phyloP scores from a whole-genome alignment of 768 basidiomycete species.

The Clitopilus passeckerianus region DNA sequence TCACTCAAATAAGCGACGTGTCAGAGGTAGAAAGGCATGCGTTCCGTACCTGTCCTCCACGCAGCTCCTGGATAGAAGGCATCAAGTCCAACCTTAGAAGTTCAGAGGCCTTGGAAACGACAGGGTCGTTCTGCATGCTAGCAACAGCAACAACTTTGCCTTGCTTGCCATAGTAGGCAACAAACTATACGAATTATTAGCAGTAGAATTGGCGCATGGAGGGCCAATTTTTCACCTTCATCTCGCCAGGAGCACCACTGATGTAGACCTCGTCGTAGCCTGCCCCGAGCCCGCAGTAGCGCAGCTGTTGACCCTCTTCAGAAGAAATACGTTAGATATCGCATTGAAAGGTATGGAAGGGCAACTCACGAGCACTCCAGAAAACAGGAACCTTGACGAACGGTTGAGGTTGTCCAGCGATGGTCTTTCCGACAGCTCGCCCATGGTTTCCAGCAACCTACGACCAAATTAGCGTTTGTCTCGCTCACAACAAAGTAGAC shows the following conservation, averaged over 20 bases:
- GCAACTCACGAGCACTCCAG: constrained; percentile 79
- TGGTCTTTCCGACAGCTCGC: constrained; percentile 74
- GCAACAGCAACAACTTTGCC: constrained; percentile 66
- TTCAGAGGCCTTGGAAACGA: constrained; percentile 75
- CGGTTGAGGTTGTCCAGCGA: constrained; percentile 59
- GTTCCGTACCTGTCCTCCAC: constrained; percentile 57
- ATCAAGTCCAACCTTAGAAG: constrained; percentile 74
- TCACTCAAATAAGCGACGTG: neutral
- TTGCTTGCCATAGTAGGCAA: constrained; percentile 71
- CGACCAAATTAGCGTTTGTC: neutral
- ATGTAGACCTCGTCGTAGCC: constrained; percentile 76
- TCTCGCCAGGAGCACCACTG: constrained; percentile 65
- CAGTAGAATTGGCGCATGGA: neutral
- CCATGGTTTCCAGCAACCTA: constrained; percentile 86
- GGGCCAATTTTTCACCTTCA: constrained; percentile 52
- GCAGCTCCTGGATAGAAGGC: constrained; percentile 73
- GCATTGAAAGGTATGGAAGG: neutral
- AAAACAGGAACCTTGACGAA: constrained; percentile 81
- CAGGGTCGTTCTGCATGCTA: constrained; percentile 80
- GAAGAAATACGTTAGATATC: neutral
- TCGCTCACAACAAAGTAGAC: neutral
- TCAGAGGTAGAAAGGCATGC: neutral
- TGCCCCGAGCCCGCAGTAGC: constrained; percentile 75
- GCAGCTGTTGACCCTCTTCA: constrained; percentile 77
- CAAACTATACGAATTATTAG: constrained; percentile 43